Evolutionary conservation across 2,329 filamentous ascomycete species (phyloP), one percentile per base, ranked within the genome.

Genomic region (Talaromyces atroroseus): DNA sequence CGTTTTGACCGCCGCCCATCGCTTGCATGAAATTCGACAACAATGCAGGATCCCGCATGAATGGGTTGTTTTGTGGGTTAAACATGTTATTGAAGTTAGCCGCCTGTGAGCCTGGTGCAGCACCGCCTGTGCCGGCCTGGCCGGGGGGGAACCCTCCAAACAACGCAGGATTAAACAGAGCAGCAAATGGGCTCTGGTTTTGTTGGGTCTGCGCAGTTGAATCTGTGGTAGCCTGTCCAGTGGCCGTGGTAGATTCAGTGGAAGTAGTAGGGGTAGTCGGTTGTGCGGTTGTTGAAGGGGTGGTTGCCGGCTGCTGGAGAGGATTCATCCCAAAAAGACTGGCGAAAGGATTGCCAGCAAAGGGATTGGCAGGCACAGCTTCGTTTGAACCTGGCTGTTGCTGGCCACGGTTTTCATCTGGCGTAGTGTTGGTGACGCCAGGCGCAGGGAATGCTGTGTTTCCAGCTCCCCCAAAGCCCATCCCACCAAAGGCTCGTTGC

Each of bases 351-450:
- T 86, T 86, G n/a, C 64, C 70, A 32, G 66, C 49, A 49, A 74
- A 69, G 49, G 65, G 63, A 47, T 69, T 69, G 57, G 75, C 71
- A 56, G 69, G 64, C 72, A 56, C 69, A 76, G 59, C 84, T 58
- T 71, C 71, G 58, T 71, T 66, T 46, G 67, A 65, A 23, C 52
- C 57, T 20, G 42, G 29, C 14, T 58, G 54, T 52, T 74, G 70
- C 38, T 60, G 54, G 44, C 62, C 64, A 32, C 67, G 65, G 64
- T 74, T 69, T 60, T 77, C 78, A n/a, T 76, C 72, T 1, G 83
- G 86, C 2, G 91, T 95, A 29, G 85, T 95, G 71, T 96, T 91
- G 36, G 92, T 97, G 20, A 88, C 86, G 8, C 94, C 94, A 1
- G 94, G 94, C 50, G 92, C 92, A 12, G 94, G 92, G 69, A 99